These are phyloP conservation scores for Pelagophyceae sp. DNA, from an alignment of 352 stramenopile species.

Conservation along the genomic window DNA sequence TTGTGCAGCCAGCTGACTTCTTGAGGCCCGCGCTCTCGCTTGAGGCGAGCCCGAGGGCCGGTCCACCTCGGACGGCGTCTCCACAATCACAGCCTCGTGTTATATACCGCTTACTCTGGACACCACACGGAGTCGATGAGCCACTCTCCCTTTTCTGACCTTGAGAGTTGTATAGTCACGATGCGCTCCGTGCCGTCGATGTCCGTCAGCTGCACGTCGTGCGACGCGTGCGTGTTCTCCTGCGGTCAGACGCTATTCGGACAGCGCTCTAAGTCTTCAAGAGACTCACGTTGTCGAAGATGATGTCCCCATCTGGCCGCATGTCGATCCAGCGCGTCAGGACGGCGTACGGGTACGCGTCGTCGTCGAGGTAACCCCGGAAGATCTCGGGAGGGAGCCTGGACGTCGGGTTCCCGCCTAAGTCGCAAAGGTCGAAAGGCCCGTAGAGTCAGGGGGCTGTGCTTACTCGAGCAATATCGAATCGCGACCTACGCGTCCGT, in stretches of 20 bases:
- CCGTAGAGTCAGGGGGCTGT: too few relatives aligned
- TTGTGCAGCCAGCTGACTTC: too few relatives aligned
- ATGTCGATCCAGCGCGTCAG: conserved; percentile 7
- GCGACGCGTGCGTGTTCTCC: neutral
- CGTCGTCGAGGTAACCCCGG: conserved; percentile 5
- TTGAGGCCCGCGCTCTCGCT: too few relatives aligned
- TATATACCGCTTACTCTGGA: too few relatives aligned
- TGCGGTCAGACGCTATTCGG: too few relatives aligned
- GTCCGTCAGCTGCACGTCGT: neutral
- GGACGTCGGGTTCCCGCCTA: neutral
- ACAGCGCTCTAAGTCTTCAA: too few relatives aligned
- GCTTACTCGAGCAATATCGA: too few relatives aligned
- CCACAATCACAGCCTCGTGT: too few relatives aligned
- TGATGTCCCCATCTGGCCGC: neutral
- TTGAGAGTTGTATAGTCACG: neutral
- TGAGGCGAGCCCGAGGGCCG: too few relatives aligned
- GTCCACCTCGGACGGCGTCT: too few relatives aligned
- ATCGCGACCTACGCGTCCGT: too few relatives aligned
- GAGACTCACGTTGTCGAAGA: conserved; percentile 19
- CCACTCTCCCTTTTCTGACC: neutral
- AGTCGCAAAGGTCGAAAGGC: too few relatives aligned
- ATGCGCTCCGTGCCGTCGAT: neutral
- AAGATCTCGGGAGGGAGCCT: conserved; percentile 3
- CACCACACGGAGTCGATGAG: conserved; percentile 13
- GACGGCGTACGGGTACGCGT: conserved; percentile 4